Base-by-base conservation (phyloP, 345 rosid genomes). In the Aquilaria yunnanensis region DNA sequence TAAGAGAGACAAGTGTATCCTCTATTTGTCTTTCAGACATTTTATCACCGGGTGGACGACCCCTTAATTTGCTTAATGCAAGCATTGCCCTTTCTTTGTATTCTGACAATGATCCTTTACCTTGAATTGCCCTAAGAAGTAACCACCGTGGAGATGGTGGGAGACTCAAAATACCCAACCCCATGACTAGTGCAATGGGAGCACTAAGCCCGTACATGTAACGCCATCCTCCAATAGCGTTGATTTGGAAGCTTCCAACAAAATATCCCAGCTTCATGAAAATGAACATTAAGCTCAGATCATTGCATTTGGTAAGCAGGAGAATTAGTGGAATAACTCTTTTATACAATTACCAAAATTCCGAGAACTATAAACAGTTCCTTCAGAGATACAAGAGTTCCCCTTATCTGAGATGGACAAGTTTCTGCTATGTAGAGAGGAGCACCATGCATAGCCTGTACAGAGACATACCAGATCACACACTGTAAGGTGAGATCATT, bases 141-240 rank as follows among this genome's bases (percentile, higher is more conserved):
- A 94, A 76, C 99, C 99, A 94, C 9, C 99, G 88, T 12, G 99
- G 99, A 69, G 99, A 94, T 65, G 97, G 79, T 34, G 97, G 97
- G 47, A 94, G 97, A 69, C 95, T 88, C 90, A 77, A 88, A 82
- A 90, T 80, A 57, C 97, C 96, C 45, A 93, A 51, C 62, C 95
- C 97, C 97, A 94, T 94, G 32, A 83, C 50, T 47, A 88, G 56
- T 68, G 97, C 97, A 51, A 88, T 41, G 32, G 92, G 84, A 33
- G 72, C 75, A 63, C 97, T 78, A 49, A 79, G 54, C 60, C 94
- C 98, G 60, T 77, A 93, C 98, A 93, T 93, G 81, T 81, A 88
- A 68, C 97, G 80, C 97, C 97, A 93, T 32, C 99, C 99, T 59
- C 95, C 99, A 67, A 94, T 72, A 47, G 81, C 85, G 74, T 76